phyloP scores from a whole-genome alignment of 371 early-diverging fungal species.

The Mucor plumbeus region DNA sequence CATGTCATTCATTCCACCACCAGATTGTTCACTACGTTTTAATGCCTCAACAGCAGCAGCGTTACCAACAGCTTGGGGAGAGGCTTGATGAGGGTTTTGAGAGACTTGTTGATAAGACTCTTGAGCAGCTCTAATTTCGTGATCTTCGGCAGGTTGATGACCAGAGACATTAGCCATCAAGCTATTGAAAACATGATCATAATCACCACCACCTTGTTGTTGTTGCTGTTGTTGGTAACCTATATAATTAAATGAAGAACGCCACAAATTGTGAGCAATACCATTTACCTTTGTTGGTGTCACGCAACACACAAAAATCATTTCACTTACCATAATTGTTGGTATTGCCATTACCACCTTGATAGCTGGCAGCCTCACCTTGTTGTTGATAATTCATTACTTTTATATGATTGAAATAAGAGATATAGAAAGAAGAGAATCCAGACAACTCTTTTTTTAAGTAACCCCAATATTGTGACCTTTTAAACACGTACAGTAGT shows the following conservation, averaged over 20 bases:
- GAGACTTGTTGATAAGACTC: slow-evolving; percentile 35
- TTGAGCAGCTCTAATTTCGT: slow-evolving; percentile 38
- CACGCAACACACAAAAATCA: neutral
- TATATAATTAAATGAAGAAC: slow-evolving; percentile 9
- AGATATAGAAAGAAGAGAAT: slow-evolving; percentile 5
- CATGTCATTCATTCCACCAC: slow-evolving; percentile 49
- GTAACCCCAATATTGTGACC: neutral
- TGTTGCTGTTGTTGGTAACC: slow-evolving; percentile 16
- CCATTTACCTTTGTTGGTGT: neutral
- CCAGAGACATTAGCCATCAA: slow-evolving; percentile 27
- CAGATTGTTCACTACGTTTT: slow-evolving; percentile 32
- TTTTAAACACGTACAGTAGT: neutral
- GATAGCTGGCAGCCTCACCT: slow-evolving; percentile 45
- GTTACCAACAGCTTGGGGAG: slow-evolving; percentile 55
- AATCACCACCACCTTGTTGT: slow-evolving; percentile 24
- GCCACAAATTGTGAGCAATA: slow-evolving; percentile 5
- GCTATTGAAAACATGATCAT: slow-evolving; percentile 29
- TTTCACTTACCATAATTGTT: slow-evolving; percentile 5
- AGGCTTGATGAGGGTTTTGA: slow-evolving; percentile 19
- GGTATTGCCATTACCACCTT: slow-evolving; percentile 17
- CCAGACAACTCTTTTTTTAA: neutral
- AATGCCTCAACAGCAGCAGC: slow-evolving; percentile 61
- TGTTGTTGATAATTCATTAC: slow-evolving; percentile 20
- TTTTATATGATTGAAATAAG: neutral
- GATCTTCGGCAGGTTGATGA: slow-evolving; percentile 28